A percentile compares a stretch with the other conserved stretches of the same genome.
These are phyloP conservation scores for Exophiala mesophila DNA, from an alignment of 2,329 filamentous ascomycete genomes.

Conservation along the genomic window DNA sequence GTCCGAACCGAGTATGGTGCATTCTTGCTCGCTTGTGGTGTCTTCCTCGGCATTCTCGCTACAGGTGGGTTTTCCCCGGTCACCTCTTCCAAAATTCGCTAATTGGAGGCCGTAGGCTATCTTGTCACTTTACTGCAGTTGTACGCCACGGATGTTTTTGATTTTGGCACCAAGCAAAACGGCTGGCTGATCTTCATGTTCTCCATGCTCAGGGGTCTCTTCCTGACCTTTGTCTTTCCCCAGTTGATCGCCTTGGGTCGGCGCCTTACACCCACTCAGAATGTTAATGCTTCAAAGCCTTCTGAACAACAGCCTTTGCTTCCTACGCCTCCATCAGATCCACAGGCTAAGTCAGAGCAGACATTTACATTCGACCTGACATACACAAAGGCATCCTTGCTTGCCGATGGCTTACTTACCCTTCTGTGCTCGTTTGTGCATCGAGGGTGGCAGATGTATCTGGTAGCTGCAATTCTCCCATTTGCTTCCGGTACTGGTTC, in stretches of 20 bases:
- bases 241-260: constrained; percentile 49
- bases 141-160: constrained; percentile 53
- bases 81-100: neutral
- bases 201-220: constrained; percentile 51
- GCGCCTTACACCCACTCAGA: constrained; percentile 7
- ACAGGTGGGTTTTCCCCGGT: constrained; percentile 40
- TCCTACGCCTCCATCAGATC: neutral
- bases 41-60: constrained; percentile 64
- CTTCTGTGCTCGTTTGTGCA: constrained; percentile 59
- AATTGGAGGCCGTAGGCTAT: constrained; percentile 40
- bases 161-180: constrained; percentile 53
- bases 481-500: constrained; percentile 65
- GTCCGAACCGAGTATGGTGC: constrained; percentile 56
- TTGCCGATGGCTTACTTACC: constrained; percentile 62
- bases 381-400: constrained; percentile 61
- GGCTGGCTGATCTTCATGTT: constrained; percentile 55
- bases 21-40: constrained; percentile 59
- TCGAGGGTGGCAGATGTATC: constrained; percentile 63
- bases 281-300: neutral
- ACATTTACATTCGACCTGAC: constrained; percentile 61
- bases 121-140: constrained; percentile 58
- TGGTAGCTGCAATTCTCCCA: constrained; percentile 60
- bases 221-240: constrained; percentile 52
- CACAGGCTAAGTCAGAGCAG: constrained; percentile 21
- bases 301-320: constrained; percentile 16